phyloP scores from a whole-genome alignment of 192 early-diverging fungal species.

The Backusella macrospora region DNA sequence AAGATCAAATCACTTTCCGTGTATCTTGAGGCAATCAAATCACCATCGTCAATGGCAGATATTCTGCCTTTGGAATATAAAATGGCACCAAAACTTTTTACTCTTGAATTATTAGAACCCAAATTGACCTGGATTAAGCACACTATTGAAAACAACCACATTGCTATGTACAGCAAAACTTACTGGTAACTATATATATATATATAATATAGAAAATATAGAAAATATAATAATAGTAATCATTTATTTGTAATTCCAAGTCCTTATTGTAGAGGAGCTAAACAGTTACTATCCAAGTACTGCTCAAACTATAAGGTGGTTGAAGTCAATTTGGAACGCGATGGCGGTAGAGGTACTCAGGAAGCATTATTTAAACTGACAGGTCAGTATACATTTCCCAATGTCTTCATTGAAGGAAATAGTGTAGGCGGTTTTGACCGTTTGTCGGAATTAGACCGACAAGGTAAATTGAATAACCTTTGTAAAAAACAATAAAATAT shows the following conservation, averaged over 20 bases:
- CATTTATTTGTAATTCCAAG: conserved; percentile 12
- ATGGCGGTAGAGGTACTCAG: conserved; percentile 23
- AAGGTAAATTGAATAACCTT: conserved; percentile 10
- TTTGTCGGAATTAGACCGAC: conserved; percentile 25
- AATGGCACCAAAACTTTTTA: conserved; percentile 36
- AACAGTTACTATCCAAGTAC: conserved; percentile 25
- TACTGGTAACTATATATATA: conserved; percentile 34
- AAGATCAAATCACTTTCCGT: background rate
- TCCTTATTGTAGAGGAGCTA: conserved; percentile 38
- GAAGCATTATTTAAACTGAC: conserved; percentile 27
- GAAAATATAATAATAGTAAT: background rate
- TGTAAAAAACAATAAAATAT: conserved; percentile 8
- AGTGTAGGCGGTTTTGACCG: conserved; percentile 34
- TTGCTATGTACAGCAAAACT: conserved; percentile 40
- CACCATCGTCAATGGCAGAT: conserved; percentile 5
- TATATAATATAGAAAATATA: background rate
- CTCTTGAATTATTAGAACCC: conserved; percentile 30
- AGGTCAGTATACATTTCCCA: conserved; percentile 30
- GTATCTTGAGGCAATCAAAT: background rate
- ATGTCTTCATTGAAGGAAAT: conserved; percentile 27
- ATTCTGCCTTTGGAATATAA: conserved; percentile 31
- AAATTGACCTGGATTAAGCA: conserved; percentile 16
- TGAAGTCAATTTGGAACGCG: conserved; percentile 29
- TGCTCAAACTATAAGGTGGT: conserved; percentile 24
- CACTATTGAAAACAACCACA: conserved; percentile 16